Evolutionary conservation across 1,139 yeast genomes (phyloP), one percentile per base, ranked within the genome.

Genomic region (Candida dubliniensis): DNA sequence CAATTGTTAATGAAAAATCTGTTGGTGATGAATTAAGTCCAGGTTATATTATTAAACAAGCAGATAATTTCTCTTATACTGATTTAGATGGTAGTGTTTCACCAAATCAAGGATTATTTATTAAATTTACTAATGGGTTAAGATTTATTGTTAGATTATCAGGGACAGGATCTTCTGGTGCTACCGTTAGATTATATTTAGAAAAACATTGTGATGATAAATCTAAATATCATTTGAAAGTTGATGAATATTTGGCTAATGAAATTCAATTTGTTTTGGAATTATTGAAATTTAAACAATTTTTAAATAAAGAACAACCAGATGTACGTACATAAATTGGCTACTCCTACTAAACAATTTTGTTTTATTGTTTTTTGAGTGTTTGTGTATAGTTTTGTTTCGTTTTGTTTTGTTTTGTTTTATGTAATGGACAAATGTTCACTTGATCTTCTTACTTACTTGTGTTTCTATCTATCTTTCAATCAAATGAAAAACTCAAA

Each of bases 111-210:
- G 99, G 99, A 37, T 77, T 93, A 46, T 93, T 76, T 61, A 84
- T 91, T 54, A 90, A 86, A 67, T 79, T 91, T 53, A 77, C 77
- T 39, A 84, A 83, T 57, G 98, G 98, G 2, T 79, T 89, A 48
- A 81, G 98, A 64, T 81, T 91, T 47, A 88, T 95, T 36, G 88
- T 89, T 40, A 84, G 99, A 67, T 77, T 93, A 53, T 89, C 97
- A 0, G 99, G 99, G 46, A 93, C 99, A 10, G 99, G 99, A 6
- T 90, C 98, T 1, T 84, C 96, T 1, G 99, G 99, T 39, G 98
- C 99, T 14, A 93, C 99, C 2, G 91, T 95, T 49, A 82, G 99
- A 67, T 74, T 93, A 54, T 93, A 93, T 67, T 74, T 91, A 63
- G 99, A 93, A 67, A 84, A 84, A 67, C 91, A 87, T 69, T 81